Conservation (phyloP, 495 filamentous ascomycete genomes). For the Pyrenula massariospora region DNA sequence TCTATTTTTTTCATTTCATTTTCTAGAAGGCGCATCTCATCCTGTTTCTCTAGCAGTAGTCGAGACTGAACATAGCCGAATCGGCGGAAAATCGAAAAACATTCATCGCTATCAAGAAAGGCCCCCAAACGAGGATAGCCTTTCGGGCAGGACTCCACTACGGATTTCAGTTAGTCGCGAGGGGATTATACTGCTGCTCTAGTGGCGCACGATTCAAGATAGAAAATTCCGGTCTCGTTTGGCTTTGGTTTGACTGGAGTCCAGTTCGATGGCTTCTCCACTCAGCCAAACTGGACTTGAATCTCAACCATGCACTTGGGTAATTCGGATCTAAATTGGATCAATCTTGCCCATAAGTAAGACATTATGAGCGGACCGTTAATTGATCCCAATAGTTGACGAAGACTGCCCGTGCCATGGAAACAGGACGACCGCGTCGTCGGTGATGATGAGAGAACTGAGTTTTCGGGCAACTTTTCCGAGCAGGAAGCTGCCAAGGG, state of each 20-base stretch:
- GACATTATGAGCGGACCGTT: neutral
- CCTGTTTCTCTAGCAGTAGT: slow-evolving; percentile 15
- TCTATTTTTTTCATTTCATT: slow-evolving; percentile 9
- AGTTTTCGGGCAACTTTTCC: neutral
- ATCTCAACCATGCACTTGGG: neutral
- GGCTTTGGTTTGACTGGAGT: neutral
- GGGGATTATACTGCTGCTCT: neutral
- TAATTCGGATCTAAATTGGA: neutral
- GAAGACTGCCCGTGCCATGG: neutral
- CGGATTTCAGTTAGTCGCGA: neutral
- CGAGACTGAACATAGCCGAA: slow-evolving; percentile 19
- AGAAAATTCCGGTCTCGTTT: neutral
- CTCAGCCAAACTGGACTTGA: neutral
- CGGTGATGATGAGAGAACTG: neutral
- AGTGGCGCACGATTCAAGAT: neutral
- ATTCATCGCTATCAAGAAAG: slow-evolving; percentile 21
- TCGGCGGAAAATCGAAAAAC: slow-evolving; percentile 16
- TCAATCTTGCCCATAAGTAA: neutral
- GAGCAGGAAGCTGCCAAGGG: neutral
- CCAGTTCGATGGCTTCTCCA: neutral
- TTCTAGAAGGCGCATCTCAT: slow-evolving; percentile 14
- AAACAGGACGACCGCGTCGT: neutral
- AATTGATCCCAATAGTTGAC: neutral
- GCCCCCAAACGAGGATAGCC: slow-evolving; percentile 15
- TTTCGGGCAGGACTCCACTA: neutral